Evolutionary conservation across 73 alveolate species (phyloP).

Genomic region (Paramecium sonneborni): DNA sequence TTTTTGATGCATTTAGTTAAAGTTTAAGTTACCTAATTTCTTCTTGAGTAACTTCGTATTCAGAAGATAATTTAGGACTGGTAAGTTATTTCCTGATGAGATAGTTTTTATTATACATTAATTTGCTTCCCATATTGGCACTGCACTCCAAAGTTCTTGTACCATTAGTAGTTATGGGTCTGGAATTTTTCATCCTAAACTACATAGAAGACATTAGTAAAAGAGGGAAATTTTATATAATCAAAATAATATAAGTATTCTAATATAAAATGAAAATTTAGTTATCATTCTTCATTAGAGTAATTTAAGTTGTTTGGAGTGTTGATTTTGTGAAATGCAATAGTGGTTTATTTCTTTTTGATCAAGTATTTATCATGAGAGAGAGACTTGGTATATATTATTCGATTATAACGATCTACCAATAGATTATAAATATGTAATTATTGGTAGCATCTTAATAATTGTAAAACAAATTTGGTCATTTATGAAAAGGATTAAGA

Average conservation of each 20-base stretch:
- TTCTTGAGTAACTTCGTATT: conserved; percentile 5
- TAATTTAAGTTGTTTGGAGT: background rate
- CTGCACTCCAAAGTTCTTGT: background rate
- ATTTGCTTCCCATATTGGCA: background rate
- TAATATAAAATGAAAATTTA: background rate
- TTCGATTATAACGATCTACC: too few species aligned
- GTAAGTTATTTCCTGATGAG: background rate
- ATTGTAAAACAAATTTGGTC: too few species aligned
- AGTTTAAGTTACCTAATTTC: background rate
- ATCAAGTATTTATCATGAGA: background rate
- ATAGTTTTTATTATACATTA: background rate
- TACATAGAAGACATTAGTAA: background rate
- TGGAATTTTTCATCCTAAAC: conserved; percentile 14
- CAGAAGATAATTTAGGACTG: background rate
- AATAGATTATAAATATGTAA: too few species aligned
- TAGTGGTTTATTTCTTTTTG: background rate
- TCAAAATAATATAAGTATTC: background rate
- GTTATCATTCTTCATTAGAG: background rate
- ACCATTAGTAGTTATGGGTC: conserved; percentile 32
- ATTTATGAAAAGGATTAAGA: too few species aligned
- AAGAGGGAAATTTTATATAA: background rate
- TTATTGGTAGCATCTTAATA: too few species aligned
- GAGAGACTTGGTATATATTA: too few species aligned
- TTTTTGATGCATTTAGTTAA: background rate
- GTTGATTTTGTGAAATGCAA: background rate